Base-by-base conservation (phyloP, 2,329 filamentous ascomycete genomes). In the Penicillium sp. region DNA sequence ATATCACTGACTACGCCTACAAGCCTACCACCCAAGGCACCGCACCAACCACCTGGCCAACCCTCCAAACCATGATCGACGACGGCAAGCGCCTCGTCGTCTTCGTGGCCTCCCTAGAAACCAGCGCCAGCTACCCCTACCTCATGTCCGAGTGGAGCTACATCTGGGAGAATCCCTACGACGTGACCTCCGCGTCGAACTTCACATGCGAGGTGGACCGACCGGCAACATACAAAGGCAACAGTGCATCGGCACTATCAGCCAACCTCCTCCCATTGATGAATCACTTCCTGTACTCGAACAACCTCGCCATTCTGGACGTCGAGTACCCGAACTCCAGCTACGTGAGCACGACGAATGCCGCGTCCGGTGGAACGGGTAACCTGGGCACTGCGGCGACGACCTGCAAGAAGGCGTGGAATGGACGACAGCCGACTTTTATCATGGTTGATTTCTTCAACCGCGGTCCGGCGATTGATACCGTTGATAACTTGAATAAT, bases 401-500 rank as follows among this genome's bases (percentile, higher is more conserved):
- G 43, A 72, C 71, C 56, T 92, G 85, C 71, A 74, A 76, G 51
- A 68, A 65, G 3, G 74, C 84, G 59, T 93, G 60, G 51, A 48
- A 87, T 78, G 81, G 82, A n/a, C 73, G 76, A 29, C 78, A 81
- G 49, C 89, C 90, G n/a, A 86, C 81, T 3, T 92, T 91, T 65
- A 81, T 91, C 21, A 80, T 94, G 10, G 89, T 93, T 1, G 90
- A 95, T 73, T 93, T 91, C 72, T 92, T 87, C 72, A 87, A 90
- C 70, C 80, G 86, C 58, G 90, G 87, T 0, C 85, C 87, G 0
- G 84, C 88, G 33, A 84, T 94, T 53, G 78, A 80, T 7, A 86
- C 87, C 0, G 87, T 89, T 2, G 90, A 94, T 73, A 73, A 67
- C 45, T 72, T 91, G 67, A 93, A 93, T 71, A 75, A 77, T 5